Base-by-base conservation (phyloP, 192 early-diverging fungal genomes). In the Dimargaris cristalligena region DNA sequence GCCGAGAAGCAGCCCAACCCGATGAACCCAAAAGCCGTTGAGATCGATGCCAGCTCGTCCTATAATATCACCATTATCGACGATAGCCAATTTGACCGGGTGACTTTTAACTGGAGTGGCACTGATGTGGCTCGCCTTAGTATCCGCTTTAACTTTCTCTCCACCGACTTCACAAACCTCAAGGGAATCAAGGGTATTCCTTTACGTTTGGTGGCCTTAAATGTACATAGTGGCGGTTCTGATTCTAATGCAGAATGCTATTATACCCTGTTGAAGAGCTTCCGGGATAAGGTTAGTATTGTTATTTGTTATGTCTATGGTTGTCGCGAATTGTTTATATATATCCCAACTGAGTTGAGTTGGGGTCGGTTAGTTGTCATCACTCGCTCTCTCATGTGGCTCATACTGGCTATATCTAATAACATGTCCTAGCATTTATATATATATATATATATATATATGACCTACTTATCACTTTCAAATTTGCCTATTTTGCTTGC, bases 161-260 rank as follows among this genome's bases (percentile, higher is more conserved):
- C 86, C 1, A 88, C 86, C 0, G 86, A 88, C 58, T 88, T 88
- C 65, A 84, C 81, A 45, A 65, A 81, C n/a, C 81, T 88, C 63
- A 88, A 88, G 69, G 86, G 83, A 34, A 83, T 85, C 46, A 88
- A 85, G 63, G 86, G 86, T 4, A 82, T 85, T 31, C 82, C 82
- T 26, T 68, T 88, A 28, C 74, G 86, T 11, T 26, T 50, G 11
- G 26, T 50, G 22, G 65, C 78, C 13, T 70, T 76, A 34, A 69
- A 73, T 8, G 71, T 66, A 55, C 74, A 58, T 31, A 59, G 62
- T 16, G 20, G 62, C 34, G 63, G 65, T n/a, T 64, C 62, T 41
- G 49, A 65, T 28, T n/a, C 61, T 47, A 11, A 58, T 46, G 57
- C 76, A 18, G 83, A 87, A 64, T 70, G 70, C 33, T 70, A 76